These are phyloP conservation scores for Endogone sp. DNA, from an alignment of 192 early-diverging fungal genomes.

Conservation along the genomic window DNA sequence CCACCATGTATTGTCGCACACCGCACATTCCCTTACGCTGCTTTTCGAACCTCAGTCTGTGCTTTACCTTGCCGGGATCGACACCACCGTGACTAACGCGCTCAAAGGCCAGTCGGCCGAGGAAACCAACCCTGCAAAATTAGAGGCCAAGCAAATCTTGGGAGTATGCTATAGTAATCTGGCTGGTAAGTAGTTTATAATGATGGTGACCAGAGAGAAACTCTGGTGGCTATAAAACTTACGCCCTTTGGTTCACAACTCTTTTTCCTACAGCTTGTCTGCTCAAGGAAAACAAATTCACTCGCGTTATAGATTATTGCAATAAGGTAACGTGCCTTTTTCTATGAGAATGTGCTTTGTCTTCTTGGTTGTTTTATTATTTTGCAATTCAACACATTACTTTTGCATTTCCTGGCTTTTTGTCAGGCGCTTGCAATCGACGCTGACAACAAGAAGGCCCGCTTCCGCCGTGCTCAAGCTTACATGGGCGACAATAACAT, in stretches of 20 bases:
- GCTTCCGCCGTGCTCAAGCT: conserved; percentile 12
- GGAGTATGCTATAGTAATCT: conserved; percentile 15
- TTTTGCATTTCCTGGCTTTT: neutral
- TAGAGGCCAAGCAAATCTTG: conserved; percentile 1
- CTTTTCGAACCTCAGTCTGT: neutral
- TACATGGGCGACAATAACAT: conserved; percentile 5
- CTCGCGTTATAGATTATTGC: conserved; percentile 12
- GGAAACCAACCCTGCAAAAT: neutral
- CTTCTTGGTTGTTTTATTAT: too few species aligned
- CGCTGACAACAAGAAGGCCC: conserved; percentile 12
- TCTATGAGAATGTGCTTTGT: too few species aligned
- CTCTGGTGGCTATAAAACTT: neutral
- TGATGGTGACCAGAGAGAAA: neutral
- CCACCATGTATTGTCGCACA: neutral
- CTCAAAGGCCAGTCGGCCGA: neutral
- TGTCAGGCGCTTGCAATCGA: conserved; percentile 4
- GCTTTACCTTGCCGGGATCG: conserved; percentile 8
- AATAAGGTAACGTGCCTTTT: conserved; percentile 2
- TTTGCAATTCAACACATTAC: too few species aligned
- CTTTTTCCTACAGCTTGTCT: conserved; percentile 6
- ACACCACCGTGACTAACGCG: neutral
- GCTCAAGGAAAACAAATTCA: conserved; percentile 13
- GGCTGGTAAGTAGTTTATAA: conserved; percentile 7
- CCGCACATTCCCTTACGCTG: neutral
- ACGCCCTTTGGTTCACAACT: neutral